Evolutionary conservation across 2,329 filamentous ascomycete species (phyloP).

Genomic region (Penicillium olsonii): DNA sequence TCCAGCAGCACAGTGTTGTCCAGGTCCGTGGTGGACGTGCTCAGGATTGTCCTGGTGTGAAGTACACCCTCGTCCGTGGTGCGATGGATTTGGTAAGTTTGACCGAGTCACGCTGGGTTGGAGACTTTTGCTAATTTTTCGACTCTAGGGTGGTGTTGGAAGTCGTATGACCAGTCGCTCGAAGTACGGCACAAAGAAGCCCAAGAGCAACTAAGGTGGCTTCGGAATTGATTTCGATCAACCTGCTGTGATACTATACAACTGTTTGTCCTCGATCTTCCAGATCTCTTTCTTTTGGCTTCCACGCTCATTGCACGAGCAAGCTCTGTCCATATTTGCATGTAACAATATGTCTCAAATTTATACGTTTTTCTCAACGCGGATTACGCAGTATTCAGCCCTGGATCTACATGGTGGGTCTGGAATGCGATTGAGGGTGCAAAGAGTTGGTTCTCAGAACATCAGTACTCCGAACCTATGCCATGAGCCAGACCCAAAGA

Average conservation of each 20-base stretch:
- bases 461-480: slow-evolving; percentile 22
- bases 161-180: slow-evolving; percentile 82
- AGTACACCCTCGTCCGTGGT: slow-evolving; percentile 89
- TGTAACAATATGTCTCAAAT: slow-evolving; percentile 13
- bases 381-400: neutral
- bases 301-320: slow-evolving; percentile 3
- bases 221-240: neutral
- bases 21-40: slow-evolving; percentile 88
- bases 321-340: slow-evolving; percentile 10
- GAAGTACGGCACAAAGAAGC: slow-evolving; percentile 99
- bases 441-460: slow-evolving; percentile 12
- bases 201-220: slow-evolving; percentile 67
- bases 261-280: neutral
- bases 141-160: slow-evolving; percentile 77
- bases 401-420: neutral
- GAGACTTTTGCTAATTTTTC: slow-evolving; percentile 27
- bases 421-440: slow-evolving; percentile 4
- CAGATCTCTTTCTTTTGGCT: neutral
- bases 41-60: slow-evolving; percentile 98
- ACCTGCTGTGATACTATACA: slow-evolving; percentile 11
- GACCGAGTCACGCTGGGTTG: neutral
- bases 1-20: slow-evolving; percentile 98
- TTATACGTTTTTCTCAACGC: neutral
- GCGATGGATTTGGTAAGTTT: slow-evolving; percentile 84
- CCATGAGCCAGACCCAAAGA: slow-evolving; percentile 12